Evolutionary conservation across 306 rosid genomes (phyloP), one percentile per base, ranked within the genome.

Genomic region (Biancaea sappan): DNA sequence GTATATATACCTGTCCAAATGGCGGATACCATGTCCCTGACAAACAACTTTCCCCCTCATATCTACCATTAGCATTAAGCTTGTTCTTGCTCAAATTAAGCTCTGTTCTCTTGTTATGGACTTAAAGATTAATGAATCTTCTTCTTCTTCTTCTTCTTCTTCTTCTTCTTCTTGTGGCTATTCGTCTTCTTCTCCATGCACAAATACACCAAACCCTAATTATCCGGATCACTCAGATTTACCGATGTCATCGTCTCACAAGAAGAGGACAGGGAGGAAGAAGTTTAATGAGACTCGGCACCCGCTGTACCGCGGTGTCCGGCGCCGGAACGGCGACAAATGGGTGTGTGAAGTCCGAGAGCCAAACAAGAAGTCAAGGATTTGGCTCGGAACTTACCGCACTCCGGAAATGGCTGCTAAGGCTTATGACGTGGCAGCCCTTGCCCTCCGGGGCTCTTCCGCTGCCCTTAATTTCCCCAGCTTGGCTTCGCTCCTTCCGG

Each of bases 351-450:
- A 80, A 53, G 47, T 80, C 15, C 72, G 85, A 10, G 78, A 76
- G 58, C 85, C 81, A 0, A 66, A 29, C 41, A 71, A 56, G 25
- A 71, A 64, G 44, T 54, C 85, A 16, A 76, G 75, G 68, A 76
- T 81, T 14, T 81, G 85, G 85, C 13, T 81, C 0, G 85, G 85
- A n/a, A 81, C 81, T 3, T 76, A 64, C 41, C 50, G 53, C 48
- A 25, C 57, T 6, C 81, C 85, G 3, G 85, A 81, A 72, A 71
- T 81, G 85, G 85, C 85, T 0, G 85, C 81, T 76, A 76, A 75
- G 85, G 84, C 84, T 26, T 69, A 81, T 38, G 84, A 81, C 11
- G 84, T 71, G 64, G 84, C 84, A 13, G 75, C 67, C 21, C 63
- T 81, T 16, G 67, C 78, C 24, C 78, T 81, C 16, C 63, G 41